Base-by-base conservation (phyloP, 345 rosid species). In the Rubroshorea leprosula region DNA sequence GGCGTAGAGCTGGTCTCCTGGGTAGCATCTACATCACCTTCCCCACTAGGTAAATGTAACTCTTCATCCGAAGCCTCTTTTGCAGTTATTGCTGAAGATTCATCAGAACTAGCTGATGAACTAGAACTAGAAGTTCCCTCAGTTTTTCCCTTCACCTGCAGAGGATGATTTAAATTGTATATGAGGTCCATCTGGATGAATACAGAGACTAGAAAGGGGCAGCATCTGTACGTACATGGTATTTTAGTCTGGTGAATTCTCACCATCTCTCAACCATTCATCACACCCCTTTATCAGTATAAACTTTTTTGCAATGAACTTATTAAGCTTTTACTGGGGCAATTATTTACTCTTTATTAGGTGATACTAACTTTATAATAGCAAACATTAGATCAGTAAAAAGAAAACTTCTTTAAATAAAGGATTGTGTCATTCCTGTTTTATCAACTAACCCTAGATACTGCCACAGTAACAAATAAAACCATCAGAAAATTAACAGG, bases 121-220 rank as follows among this genome's bases (percentile, higher is more conserved):
- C n/a, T n/a, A n/a, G n/a, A 29, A 71, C 64, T 74, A 63, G 13
- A 59, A 70, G 58, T 69, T 69, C 74, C 80, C 18, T 74, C 58
- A 62, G 70, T 63, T 59, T 73, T 85, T 64, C 69, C 94, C 79
- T 81, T 85, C 46, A 78, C 74, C 99, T 93, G 77, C 50, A 76
- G 55, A 48, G 15, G 61, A 64, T 17, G 54, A 50, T 66, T 60
- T 14, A 49, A 25, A 53, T 47, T 17, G 16, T 20, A 45, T 6
- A 26, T 56, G 6, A 58, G 53, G 26, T 54, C n/a, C 49, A 59
- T 44, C 47, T 7, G n/a, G 15, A 16, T 2, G 12, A 35, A 35
- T 35, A 35, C n/a, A n/a, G n/a, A n/a, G n/a, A n/a, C n/a, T n/a
- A n/a, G n/a, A 35, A 35, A 35, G 5, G 11, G 23, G 11, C 6